Percentiles rank a stretch among this genome's conserved stretches.
Conservation (phyloP, 1,284 basidiomycete genomes). For the Phellopilus nigrolimitatus region DNA sequence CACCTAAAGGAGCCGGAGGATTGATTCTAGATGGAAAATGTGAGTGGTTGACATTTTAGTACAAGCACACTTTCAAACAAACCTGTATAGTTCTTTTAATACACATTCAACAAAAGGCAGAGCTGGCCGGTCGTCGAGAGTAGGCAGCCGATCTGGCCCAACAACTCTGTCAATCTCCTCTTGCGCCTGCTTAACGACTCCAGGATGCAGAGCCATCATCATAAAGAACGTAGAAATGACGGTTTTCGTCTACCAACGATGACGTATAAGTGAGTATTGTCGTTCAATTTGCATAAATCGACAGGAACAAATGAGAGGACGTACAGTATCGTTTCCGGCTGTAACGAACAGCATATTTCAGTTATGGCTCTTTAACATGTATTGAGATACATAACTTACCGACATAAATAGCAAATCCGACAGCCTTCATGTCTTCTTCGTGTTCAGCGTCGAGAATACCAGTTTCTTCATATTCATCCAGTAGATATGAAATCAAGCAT, state of each 20-base stretch:
- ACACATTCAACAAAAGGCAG: background rate
- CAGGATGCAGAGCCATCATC: conserved; percentile 11
- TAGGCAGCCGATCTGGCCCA: conserved; percentile 16
- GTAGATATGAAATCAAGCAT: conserved; percentile 3
- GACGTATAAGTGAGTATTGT: background rate
- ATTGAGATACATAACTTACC: too few species aligned
- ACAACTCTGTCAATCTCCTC: conserved; percentile 14
- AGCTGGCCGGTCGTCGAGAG: conserved; percentile 22
- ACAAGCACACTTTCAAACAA: too few species aligned
- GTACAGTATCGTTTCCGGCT: conserved; percentile 2
- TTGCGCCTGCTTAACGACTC: conserved; percentile 10
- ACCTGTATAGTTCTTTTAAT: background rate
- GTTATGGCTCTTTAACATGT: too few species aligned
- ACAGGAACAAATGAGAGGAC: background rate
- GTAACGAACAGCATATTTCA: too few species aligned
- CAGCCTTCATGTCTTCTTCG: conserved; percentile 10
- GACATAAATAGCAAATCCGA: background rate
- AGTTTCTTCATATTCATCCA: conserved; percentile 8
- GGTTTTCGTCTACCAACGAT: background rate
- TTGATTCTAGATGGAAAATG: background rate
- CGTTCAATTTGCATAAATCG: background rate
- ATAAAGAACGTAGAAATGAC: conserved; percentile 2
- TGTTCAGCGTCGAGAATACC: background rate
- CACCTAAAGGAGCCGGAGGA: background rate
- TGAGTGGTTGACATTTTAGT: background rate